Conservation (phyloP, 2,329 filamentous ascomycete species). For the Exserohilum turcica region DNA sequence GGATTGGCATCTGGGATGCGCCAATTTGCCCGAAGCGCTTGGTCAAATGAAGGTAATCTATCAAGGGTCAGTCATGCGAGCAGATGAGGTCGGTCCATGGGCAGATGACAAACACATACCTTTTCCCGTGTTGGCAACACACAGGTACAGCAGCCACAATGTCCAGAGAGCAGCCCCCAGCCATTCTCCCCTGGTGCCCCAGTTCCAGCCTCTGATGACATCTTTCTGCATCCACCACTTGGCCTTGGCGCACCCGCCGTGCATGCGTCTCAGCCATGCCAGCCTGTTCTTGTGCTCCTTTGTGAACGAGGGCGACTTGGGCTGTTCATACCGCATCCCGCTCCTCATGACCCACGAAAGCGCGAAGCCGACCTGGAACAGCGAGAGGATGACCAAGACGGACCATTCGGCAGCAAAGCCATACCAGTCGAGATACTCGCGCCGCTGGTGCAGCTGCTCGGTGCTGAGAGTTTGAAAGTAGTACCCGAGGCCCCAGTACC, state of each 20-base stretch:
- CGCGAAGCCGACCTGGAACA: conserved; percentile 51
- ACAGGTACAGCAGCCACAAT: conserved; percentile 58
- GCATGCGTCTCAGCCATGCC: conserved; percentile 32
- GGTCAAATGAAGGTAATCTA: conserved; percentile 68
- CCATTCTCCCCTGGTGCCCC: conserved; percentile 60
- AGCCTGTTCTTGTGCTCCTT: conserved; percentile 31
- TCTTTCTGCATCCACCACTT: conserved; percentile 56
- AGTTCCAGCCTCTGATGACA: conserved; percentile 51
- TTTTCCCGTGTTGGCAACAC: conserved; percentile 57
- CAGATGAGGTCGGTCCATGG: too few relatives aligned
- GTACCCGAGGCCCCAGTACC: conserved; percentile 52
- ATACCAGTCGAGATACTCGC: conserved; percentile 60
- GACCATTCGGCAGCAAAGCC: conserved; percentile 63
- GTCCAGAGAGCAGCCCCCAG: conserved; percentile 56
- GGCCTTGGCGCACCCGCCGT: conserved; percentile 33
- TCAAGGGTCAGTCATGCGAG: neutral
- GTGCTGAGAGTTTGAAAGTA: conserved; percentile 59
- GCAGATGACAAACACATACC: conserved; percentile 50
- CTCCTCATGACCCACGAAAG: conserved; percentile 38
- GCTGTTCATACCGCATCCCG: conserved; percentile 40
- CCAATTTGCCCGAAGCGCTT: conserved; percentile 65
- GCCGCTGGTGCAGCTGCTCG: conserved; percentile 56
- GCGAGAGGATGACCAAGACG: conserved; percentile 52
- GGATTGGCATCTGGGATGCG: conserved; percentile 63
- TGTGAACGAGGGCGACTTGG: conserved; percentile 51